phyloP scores from a whole-genome alignment of 2,329 filamentous ascomycete genomes.

The Didymella exigua region DNA sequence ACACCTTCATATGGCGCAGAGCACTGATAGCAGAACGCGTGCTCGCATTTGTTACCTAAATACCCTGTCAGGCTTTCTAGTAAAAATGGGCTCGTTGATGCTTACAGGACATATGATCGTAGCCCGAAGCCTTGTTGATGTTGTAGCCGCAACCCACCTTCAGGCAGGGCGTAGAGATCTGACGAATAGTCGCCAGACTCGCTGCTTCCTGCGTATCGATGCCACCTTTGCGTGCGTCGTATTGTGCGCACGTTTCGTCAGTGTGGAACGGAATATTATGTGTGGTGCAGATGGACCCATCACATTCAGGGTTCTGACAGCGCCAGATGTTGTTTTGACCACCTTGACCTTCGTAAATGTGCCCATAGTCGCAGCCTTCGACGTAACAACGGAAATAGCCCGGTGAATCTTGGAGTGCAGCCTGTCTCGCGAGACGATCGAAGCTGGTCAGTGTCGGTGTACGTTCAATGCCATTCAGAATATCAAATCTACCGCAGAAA shows the following conservation, averaged over 20 bases:
- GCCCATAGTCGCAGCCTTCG: not conserved
- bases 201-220: too few relatives aligned
- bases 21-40: not conserved
- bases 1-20: not conserved
- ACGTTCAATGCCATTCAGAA: too few relatives aligned
- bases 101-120: not conserved
- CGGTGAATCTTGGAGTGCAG: not conserved
- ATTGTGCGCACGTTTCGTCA: conserved; percentile 2
- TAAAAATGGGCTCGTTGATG: too few relatives aligned
- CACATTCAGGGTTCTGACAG: not conserved
- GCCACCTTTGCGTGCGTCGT: not conserved
- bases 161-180: too few relatives aligned
- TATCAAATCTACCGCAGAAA: too few relatives aligned
- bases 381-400: not conserved
- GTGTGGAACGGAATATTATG: conserved; percentile 15
- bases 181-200: too few relatives aligned
- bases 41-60: not conserved
- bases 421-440: not conserved
- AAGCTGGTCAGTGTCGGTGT: too few relatives aligned
- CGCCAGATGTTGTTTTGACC: not conserved
- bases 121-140: not conserved
- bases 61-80: not conserved
- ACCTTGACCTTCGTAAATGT: conserved; percentile 1
- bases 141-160: not conserved
- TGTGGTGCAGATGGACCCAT: not conserved